Base-by-base conservation (phyloP, 2,329 filamentous ascomycete genomes). In the Coleophoma crateriformis region DNA sequence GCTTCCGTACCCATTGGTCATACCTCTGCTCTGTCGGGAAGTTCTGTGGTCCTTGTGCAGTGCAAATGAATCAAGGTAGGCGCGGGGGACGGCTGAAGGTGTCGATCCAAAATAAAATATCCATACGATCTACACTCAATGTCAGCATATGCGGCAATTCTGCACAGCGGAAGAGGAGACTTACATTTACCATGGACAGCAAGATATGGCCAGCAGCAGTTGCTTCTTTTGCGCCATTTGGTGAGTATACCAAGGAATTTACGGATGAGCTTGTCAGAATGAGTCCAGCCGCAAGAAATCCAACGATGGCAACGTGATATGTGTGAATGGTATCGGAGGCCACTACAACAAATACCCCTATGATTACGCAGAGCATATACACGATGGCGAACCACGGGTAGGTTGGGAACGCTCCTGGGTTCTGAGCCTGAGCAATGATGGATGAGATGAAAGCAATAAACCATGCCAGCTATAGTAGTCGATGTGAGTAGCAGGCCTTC, bases 31-130 rank as follows among this genome's bases (percentile, higher is more conserved):
- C 17, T 58, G 58, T 44, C 58, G 57, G 13, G 63, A 64, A 14
- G 54, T 48, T 50, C 64, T 57, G 27, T 82, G 55, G 62, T 96
- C 91, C 72, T 97, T 97, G 73, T 94, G 83, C 19, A 96, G 78
- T 45, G 94, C 90, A 64, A 96, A 96, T 1, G 92, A 96, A 71
- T 99, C 94, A 60, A 97, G 87, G 67, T 95, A 96, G 50, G 89
- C 85, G 61, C 92, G 88, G 55, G 91, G 88, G 48, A 85, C 81
- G 14, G 91, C 88, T 39, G 89, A 88, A 1, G 92, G 90, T 15
- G 90, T 87, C 2, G 92, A 96, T 62, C 94, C 94, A 64, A 96
- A 99, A 76, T 97, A 97, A 71, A 97, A 95, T 60, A 96, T 96
- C 94, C 94, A 99, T 52, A 97, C 82, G 61, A 96, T 88, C 91